phyloP scores from a whole-genome alignment of 441 rosid genomes.

The Metrosideros polymorpha region DNA sequence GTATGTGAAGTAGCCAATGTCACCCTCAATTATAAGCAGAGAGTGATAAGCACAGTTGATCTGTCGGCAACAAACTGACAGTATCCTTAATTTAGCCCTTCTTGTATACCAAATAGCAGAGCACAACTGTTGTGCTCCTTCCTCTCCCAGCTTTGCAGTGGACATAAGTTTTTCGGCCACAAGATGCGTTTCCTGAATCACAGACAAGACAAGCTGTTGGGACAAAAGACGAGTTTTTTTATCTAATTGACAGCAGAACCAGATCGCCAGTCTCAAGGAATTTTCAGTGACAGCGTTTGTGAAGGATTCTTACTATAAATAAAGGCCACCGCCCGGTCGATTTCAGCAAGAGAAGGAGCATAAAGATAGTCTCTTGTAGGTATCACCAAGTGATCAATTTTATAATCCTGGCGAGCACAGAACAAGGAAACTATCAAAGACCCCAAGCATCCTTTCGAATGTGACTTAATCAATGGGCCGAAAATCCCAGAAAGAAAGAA shows the following conservation, averaged over 20 bases:
- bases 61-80: neutral
- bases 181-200: conserved; percentile 40
- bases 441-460: neutral
- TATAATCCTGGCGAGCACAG: conserved; percentile 37
- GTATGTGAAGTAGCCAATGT: neutral
- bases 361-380: conserved; percentile 85
- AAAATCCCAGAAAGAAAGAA: neutral
- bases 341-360: conserved; percentile 60
- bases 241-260: neutral
- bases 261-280: rapidly evolving
- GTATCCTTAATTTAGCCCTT: neutral
- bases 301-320: conserved; percentile 46
- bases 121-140: conserved; percentile 75
- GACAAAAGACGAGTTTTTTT: neutral
- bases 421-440: neutral
- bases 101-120: conserved; percentile 59
- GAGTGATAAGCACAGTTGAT: neutral
- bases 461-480: neutral
- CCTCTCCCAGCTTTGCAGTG: conserved; percentile 93
- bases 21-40: neutral
- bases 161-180: conserved; percentile 61
- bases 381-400: conserved; percentile 67
- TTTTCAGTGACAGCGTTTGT: neutral
- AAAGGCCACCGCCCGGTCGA: conserved; percentile 59
- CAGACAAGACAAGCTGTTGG: neutral